Base-by-base conservation (phyloP, 768 basidiomycete species). In the Russula virescens region DNA sequence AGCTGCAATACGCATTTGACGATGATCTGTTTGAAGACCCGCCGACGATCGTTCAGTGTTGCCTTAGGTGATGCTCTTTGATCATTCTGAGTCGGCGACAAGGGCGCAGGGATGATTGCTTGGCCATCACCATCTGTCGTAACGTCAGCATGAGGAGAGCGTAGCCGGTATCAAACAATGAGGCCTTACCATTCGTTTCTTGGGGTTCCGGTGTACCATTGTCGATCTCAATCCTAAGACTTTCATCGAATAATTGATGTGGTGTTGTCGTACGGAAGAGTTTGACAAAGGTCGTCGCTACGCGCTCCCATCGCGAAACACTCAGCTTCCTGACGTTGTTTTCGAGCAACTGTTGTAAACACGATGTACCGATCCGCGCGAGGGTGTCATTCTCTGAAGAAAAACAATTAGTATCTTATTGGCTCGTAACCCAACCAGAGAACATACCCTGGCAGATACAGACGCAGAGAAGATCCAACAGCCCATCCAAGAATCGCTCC, bases 1-100 rank as follows among this genome's bases (percentile, higher is more conserved):
- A 99, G 77, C 69, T 99, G 97, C 34, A 99, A 82, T 23, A 99
- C 97, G 73, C 97, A 99, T 88, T 98, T 98, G 67, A 98, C 94
- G 64, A 99, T 98, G 75, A 99, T 98, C 73, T 98, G 97, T 72
- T 94, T 91, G 85, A 99, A 99, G 59, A 91, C 84, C 47, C 87
- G 83, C 49, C 91, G 85, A 58, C 94, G 87, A 67, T 89, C 89
- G 55, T 76, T 78, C 48, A 85, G 74, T 7, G 86, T 83, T n/a
- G 82, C 75, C 64, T 81, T 80, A 11, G 75, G 70, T 66, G 81
- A 81, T 9, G 75, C 66, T 61, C 76, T 79, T 13, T 76, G 72
- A 48, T 88, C 86, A 16, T 68, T 68, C 61, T 77, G 79, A n/a
- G 82, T 80, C 5, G 92, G 88, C 25, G 90, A 89, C 40, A 98